Base-by-base conservation (phyloP, 176 grass and related monocot species). In the Hsuehochloa calcarea region DNA sequence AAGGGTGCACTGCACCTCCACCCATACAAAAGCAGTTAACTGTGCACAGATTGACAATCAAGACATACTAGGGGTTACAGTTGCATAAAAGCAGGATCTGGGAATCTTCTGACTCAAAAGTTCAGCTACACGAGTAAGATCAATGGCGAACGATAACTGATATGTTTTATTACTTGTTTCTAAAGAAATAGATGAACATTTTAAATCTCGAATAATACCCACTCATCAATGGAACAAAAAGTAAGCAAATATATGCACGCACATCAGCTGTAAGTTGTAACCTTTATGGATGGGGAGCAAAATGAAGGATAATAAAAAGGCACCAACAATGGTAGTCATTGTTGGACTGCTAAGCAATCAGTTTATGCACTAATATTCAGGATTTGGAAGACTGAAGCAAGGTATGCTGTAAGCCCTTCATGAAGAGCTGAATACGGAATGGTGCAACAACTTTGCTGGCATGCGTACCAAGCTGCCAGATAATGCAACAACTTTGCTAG, bases 101-200 rank as follows among this genome's bases (percentile, higher is more conserved):
- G 64, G 63, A 44, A 74, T 51, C 50, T 62, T 62, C 29, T 76
- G 54, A 70, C 43, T 65, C 64, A 39, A 77, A 89, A 72, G 88
- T 65, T 78, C 72, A 41, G 44, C 56, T 49, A 72, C 20, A 65
- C 16, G 67, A 85, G 49, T 78, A 69, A 59, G 40, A 63, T 31
- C 73, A 52, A 61, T 67, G 61, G n/a, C 5, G 58, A 86, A 31
- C 22, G 63, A 10, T 43, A 77, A 51, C 17, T 20, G 8, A 62
- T 74, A 68, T 74, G 68, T 27, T 67, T 34, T 45, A 47, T 72
- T 61, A 60, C 49, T 65, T 43, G 8, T 65, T 34, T 34, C 31
- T 34, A 75, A 85, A 50, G 0, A 37, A 54, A 49, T 25, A 65
- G 8, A 2, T 37, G 20, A 25, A 66, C 26, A 19, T 70, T 70